These are phyloP conservation scores for Carex parvula DNA, from an alignment of 176 grass and related monocot genomes.

Conservation along the genomic window DNA sequence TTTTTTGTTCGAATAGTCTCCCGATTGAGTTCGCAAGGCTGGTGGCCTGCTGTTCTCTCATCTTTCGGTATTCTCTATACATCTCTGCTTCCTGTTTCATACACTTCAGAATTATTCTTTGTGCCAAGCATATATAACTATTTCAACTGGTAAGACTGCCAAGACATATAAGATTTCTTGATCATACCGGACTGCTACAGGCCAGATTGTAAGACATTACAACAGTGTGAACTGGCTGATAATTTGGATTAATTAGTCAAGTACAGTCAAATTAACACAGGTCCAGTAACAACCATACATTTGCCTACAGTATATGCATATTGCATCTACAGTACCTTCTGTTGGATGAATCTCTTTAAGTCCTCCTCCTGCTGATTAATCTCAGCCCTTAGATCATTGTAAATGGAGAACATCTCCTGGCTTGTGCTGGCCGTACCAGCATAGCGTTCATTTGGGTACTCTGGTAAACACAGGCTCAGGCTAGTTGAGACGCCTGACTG, in stretches of 20 bases:
- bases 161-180: background rate
- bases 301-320: background rate
- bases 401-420: background rate
- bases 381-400: background rate
- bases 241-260: background rate
- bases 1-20: background rate
- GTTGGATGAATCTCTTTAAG: background rate
- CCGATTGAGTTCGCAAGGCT: background rate
- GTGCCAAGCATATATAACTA: background rate
- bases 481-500: background rate
- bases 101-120: background rate
- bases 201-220: background rate
- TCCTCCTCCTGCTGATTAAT: background rate
- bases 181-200: background rate
- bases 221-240: background rate
- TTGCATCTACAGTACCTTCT: background rate
- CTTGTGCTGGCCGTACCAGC: background rate
- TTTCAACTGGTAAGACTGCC: background rate
- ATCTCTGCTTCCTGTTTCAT: background rate
- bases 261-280: background rate
- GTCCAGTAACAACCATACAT: background rate
- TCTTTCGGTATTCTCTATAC: background rate
- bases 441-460: background rate
- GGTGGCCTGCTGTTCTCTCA: background rate
- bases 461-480: conserved; percentile 8